Conservation (phyloP, 306 rosid genomes). For the Lathyrus sativus region DNA sequence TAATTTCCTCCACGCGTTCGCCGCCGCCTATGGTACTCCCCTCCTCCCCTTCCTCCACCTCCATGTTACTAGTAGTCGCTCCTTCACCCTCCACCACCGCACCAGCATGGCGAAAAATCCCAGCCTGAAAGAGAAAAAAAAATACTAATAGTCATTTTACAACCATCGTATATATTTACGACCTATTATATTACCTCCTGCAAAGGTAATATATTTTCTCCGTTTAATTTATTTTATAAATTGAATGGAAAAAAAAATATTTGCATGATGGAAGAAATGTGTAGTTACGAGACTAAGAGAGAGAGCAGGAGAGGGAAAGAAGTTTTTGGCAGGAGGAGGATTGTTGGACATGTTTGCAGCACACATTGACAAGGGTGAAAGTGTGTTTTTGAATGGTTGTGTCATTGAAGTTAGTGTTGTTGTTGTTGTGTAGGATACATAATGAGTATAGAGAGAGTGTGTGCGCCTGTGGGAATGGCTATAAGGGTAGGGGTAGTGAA, state of each 20-base stretch:
- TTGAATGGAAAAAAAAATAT: neutral
- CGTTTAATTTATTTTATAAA: too few relatives aligned
- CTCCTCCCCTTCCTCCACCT: conserved; percentile 86
- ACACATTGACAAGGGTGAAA: conserved; percentile 61
- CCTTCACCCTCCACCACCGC: conserved; percentile 34
- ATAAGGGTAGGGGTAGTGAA: neutral
- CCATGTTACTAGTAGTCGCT: conserved; percentile 38
- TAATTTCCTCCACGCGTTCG: conserved; percentile 66
- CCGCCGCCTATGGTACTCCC: conserved; percentile 58
- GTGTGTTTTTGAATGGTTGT: conserved; percentile 41
- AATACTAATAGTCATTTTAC: neutral
- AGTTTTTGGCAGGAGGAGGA: conserved; percentile 81
- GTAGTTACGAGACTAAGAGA: conserved; percentile 83
- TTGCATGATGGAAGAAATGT: neutral
- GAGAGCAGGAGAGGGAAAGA: conserved; percentile 89
- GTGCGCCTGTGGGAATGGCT: conserved; percentile 14
- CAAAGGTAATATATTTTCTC: neutral
- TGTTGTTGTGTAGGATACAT: neutral
- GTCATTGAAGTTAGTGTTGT: neutral
- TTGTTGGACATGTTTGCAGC: conserved; percentile 93
- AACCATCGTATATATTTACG: neutral
- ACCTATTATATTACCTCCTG: neutral
- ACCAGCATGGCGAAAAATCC: conserved; percentile 79
- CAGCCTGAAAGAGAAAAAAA: conserved; percentile 51
- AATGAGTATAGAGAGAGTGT: conserved; percentile 3